Conservation (phyloP, 306 rosid species). For the Casuarina glauca region DNA sequence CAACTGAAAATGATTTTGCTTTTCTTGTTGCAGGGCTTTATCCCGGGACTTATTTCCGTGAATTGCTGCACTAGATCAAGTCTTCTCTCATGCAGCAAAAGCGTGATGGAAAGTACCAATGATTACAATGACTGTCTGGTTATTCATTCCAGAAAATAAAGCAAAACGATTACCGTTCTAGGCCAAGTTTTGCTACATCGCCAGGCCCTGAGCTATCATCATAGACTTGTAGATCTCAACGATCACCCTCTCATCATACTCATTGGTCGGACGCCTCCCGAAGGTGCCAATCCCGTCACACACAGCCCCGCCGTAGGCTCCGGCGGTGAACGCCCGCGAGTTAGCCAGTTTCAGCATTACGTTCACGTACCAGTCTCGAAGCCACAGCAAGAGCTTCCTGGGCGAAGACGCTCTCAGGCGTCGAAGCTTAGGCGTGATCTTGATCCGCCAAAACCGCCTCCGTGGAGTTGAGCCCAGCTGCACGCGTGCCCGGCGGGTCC, state of each 20-base stretch:
- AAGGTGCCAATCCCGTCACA: constrained; percentile 18
- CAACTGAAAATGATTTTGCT: not conserved
- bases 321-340: constrained; percentile 44
- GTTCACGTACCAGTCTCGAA: constrained; percentile 68
- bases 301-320: constrained; percentile 34
- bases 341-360: constrained; percentile 72
- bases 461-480: constrained; percentile 32
- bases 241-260: constrained; percentile 76
- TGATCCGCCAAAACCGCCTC: constrained; percentile 58
- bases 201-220: constrained; percentile 44
- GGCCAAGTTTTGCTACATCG: constrained; percentile 28
- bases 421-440: constrained; percentile 46
- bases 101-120: no score
- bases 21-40: not conserved
- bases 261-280: constrained; percentile 47
- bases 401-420: constrained; percentile 50
- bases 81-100: not conserved
- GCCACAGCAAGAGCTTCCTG: constrained; percentile 58
- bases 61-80: not conserved
- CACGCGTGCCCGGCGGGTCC: constrained; percentile 27
- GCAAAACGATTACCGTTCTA: constrained; percentile 25
- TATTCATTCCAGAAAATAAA: not conserved
- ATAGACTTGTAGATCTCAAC: constrained; percentile 62
- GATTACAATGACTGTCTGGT: not conserved
- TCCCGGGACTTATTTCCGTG: not conserved